Base-by-base conservation (phyloP, 495 filamentous ascomycete species). In the Symbiotaphrina buchneri region DNA sequence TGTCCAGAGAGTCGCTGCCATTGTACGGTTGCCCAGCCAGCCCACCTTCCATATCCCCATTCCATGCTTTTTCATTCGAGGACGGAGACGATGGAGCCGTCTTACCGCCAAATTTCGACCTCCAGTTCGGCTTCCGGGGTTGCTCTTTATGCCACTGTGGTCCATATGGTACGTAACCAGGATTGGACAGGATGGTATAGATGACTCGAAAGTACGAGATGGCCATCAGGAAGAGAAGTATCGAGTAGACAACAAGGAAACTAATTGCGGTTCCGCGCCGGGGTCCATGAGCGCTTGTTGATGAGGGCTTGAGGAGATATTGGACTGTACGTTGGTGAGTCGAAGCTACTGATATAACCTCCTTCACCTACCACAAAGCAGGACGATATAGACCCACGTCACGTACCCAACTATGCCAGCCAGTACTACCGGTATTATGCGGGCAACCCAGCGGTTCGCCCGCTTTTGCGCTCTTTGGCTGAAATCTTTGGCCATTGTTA, bases 161-260 rank as follows among this genome's bases (percentile, higher is more conserved):
- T 2, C 71, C 68, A 8, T 70, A 56, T 0, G 71, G 66, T 1
- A 78, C 56, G 32, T 77, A 71, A 5, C 77, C 81, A 0, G 84
- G 72, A 38, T 78, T 63, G 44, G 52, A 42, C 16, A 59, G 53
- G 14, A 85, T 69, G 32, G 62, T 65, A 33, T 65, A 55, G 31
- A 75, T 40, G 10, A 83, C 58, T 32, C 77, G 69, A 13, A 71
- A 33, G 43, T 87, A 92, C 5, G 73, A 68, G 19, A 51, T 32
- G n/a, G 70, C 34, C 44, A 81, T 63, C 20, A 68, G 52, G 1
- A 75, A 36, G 18, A 93, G 53, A 16, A 84, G 59, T 28, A 74
- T 10, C 37, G 71, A 75, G 50, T 79, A 83, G 25, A 82, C 36
- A 10, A 65, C 61, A 28, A 91, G 49, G 34, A 90, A 66, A 3